Percentiles rank a stretch among this genome's conserved stretches.
Evolutionary conservation across 2,329 filamentous ascomycete species (phyloP).

Genomic region (Stenocarpella maydis): DNA sequence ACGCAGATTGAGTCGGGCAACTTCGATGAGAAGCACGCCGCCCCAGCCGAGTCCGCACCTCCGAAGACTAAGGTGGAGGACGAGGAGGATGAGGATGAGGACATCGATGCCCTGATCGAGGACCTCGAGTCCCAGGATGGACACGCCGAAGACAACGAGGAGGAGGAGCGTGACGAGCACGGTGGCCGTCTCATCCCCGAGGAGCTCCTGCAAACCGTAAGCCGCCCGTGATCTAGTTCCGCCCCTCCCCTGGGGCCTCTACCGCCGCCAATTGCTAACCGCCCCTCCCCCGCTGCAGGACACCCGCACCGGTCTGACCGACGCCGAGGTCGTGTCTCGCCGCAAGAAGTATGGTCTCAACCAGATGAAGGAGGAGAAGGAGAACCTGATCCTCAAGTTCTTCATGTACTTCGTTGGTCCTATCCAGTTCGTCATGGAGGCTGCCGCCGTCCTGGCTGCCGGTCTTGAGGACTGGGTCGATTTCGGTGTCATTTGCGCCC

Average conservation of each 20-base stretch:
- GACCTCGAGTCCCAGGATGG: constrained; percentile 86
- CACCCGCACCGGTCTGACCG: constrained; percentile 64
- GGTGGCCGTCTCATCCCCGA: constrained; percentile 73
- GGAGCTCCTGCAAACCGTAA: constrained; percentile 76
- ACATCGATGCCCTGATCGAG: constrained; percentile 87
- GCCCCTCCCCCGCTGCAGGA: constrained; percentile 17
- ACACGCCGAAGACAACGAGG: constrained; percentile 64
- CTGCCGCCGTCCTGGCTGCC: constrained; percentile 62
- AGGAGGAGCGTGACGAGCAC: constrained; percentile 53
- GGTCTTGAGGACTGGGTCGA: constrained; percentile 91
- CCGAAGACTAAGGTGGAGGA: constrained; percentile 54
- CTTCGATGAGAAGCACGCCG: constrained; percentile 69
- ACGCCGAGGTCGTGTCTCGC: constrained; percentile 69
- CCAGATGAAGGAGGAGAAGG: constrained; percentile 91
- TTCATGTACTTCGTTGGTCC: constrained; percentile 84
- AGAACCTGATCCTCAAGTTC: constrained; percentile 86
- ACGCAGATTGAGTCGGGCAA: constrained; percentile 71
- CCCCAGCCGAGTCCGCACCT: constrained; percentile 46
- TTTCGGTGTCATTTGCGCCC: constrained; percentile 87
- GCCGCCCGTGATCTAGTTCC: background rate
- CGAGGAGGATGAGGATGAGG: constrained; percentile 80
- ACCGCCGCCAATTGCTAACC: constrained; percentile 15
- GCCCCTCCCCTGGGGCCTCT: background rate
- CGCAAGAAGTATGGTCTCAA: constrained; percentile 83
- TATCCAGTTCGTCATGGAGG: constrained; percentile 90